Base-by-base conservation (phyloP, 257 asterid genomes). In the Linaria vulgaris region DNA sequence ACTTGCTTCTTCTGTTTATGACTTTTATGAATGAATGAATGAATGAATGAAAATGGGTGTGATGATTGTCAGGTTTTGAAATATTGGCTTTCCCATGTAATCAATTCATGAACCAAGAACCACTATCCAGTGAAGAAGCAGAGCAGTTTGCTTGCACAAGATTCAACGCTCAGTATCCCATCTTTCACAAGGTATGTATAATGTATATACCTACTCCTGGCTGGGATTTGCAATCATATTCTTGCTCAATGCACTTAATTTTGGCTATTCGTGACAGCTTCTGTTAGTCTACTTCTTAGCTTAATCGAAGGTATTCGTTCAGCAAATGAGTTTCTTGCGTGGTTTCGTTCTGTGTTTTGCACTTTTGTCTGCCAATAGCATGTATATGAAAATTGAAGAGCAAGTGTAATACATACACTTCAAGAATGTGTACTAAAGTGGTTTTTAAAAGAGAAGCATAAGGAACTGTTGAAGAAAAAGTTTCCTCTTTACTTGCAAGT, bases 41-140 rank as follows among this genome's bases (percentile, higher is more conserved):
- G 49, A 13, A 44, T 13, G 17, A 44, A 5, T 10, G 49, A 0
- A 19, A 44, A 3, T 34, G 41, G 6, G 37, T 34, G 41, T 8
- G 10, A 11, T 34, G 41, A 4, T 8, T 34, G 41, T 54, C 64
- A 84, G 91, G 78, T 49, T 86, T 91, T 20, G 95, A 86, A 80
- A 78, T 91, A 70, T 74, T 88, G 85, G 98, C 95, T 17, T 91
- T 88, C 55, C 98, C 98, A 0, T 88, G 96, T 81, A 91, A 88
- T 55, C 98, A 91, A 64, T 91, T 91, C 84, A 63, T 88, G 81
- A 51, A 75, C 68, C 98, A 86, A 83, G 96, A 91, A 72, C 96
- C 96, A 3, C 88, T 94, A 22, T 56, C 95, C 52, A 88, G 96
- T 59, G 78, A 84, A 74, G 92, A 88, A 48, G 90, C 89, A 1